phyloP scores from a whole-genome alignment of 192 early-diverging fungal species.

The Kickxella alabastrina region DNA sequence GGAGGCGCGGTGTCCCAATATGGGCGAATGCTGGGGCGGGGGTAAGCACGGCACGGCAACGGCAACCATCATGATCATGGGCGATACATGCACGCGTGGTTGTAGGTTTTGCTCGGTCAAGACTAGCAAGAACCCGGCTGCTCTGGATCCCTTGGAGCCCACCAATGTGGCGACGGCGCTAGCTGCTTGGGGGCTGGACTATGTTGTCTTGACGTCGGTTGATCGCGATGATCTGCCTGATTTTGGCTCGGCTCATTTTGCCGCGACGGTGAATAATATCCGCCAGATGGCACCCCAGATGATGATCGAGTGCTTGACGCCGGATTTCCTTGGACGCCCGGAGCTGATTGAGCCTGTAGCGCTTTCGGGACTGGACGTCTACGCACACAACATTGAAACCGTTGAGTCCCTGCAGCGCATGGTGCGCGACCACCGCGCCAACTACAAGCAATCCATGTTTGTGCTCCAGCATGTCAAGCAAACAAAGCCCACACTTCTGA shows the following conservation, averaged over 20 bases:
- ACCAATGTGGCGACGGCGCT: slow-evolving; percentile 91
- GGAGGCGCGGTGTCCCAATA: slow-evolving; percentile 95
- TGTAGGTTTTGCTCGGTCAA: slow-evolving; percentile 99
- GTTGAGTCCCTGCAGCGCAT: slow-evolving; percentile 84
- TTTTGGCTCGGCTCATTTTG: slow-evolving; percentile 92
- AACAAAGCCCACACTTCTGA: slow-evolving; percentile 73
- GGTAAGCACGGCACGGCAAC: slow-evolving; percentile 93
- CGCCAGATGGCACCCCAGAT: slow-evolving; percentile 87
- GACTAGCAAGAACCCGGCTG: slow-evolving; percentile 78
- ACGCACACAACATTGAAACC: slow-evolving; percentile 98
- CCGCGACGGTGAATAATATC: slow-evolving; percentile 81
- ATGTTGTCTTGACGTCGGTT: slow-evolving; percentile 95
- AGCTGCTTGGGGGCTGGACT: slow-evolving; percentile 91
- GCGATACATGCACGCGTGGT: slow-evolving; percentile 95
- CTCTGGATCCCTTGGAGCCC: slow-evolving; percentile 87
- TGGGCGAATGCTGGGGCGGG: slow-evolving; percentile 99
- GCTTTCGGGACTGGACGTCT: slow-evolving; percentile 89
- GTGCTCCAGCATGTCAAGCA: slow-evolving; percentile 87
- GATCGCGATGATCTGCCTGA: slow-evolving; percentile 94
- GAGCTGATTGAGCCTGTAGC: slow-evolving; percentile 78
- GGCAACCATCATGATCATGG: slow-evolving; percentile 99
- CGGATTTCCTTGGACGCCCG: slow-evolving; percentile 84
- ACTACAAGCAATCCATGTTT: slow-evolving; percentile 85
- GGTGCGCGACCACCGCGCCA: slow-evolving; percentile 90
- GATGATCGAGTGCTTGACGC: slow-evolving; percentile 93